Base-by-base conservation (phyloP, 1,284 basidiomycete species). In the Bjerkandera adusta region DNA sequence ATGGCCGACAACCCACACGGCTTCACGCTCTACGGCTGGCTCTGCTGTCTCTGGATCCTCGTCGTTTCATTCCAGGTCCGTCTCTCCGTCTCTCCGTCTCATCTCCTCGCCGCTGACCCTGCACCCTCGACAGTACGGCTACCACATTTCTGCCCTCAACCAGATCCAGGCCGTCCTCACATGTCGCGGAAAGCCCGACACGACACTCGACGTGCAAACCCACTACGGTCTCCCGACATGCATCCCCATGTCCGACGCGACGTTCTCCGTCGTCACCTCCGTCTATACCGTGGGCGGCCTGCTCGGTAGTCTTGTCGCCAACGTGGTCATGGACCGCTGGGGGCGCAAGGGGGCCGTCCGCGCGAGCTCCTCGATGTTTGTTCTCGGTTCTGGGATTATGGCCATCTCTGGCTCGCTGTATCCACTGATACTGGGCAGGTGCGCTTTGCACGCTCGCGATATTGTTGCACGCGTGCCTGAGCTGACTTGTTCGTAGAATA, bases 211-310 rank as follows among this genome's bases (percentile, higher is more conserved):
- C 22, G 32, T 33, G 4, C 32, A 51, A 8, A 50, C 41, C 1
- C 50, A 56, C 50, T 59, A 66, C 52, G 66, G 68, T n/a, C 62
- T 82, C 4, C 73, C 80, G 2, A 73, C 75, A 24, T 95, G 92
- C 63, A 82, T 94, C 32, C 78, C 80, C 12, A 89, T 95, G 82
- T 76, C 80, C 29, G 79, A 88, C 48, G 71, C 78, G 22, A 74
- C 75, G 0, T 96, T 95, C 69, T 88, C 88, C 13, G 63, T 85
- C 26, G 77, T 94, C 35, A 97, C 93, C 0, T 76, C 92, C 21
- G 69, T 89, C 25, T 95, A 93, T 65, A 95, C 92, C 1, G 63
- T 91, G n/a, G 94, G 94, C 5, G 94, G 94, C 29, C 76, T 97
- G 11, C 47, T 85, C 3, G 92, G 92, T 11, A 90, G 87, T 56